A percentile compares a stretch with the other conserved stretches of the same genome.
phyloP scores from a whole-genome alignment of 2,329 filamentous ascomycete genomes.

The Fusarium temperatum region DNA sequence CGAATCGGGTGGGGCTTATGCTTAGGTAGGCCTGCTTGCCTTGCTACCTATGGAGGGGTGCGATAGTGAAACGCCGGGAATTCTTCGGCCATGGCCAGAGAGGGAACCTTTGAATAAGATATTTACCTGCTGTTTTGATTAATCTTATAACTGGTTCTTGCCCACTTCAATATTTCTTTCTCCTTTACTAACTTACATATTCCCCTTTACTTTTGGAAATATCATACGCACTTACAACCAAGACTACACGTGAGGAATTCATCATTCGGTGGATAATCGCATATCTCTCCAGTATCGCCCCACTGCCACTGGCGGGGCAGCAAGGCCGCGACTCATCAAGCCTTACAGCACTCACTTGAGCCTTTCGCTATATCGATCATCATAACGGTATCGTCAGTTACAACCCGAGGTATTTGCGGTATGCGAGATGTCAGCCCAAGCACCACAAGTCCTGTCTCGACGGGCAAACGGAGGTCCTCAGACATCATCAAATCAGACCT shows the following conservation, averaged over 20 bases:
- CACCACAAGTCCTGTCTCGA: constrained; percentile 49
- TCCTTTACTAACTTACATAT: neutral
- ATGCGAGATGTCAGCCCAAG: constrained; percentile 51
- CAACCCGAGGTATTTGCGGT: constrained; percentile 24
- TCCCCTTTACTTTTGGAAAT: neutral
- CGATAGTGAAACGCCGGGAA: constrained; percentile 43
- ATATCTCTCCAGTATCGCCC: constrained; percentile 39
- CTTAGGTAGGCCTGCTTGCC: constrained; percentile 8
- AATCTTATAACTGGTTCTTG: neutral
- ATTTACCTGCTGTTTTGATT: neutral
- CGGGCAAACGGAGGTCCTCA: constrained; percentile 47
- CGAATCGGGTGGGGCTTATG: constrained; percentile 42
- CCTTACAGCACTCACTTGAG: constrained; percentile 29
- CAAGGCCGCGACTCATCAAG: constrained; percentile 43
- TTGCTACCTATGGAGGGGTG: constrained; percentile 40
- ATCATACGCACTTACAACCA: neutral
- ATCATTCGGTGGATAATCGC: constrained; percentile 42
- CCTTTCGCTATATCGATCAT: constrained; percentile 21
- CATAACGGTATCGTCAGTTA: constrained; percentile 28
- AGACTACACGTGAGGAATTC: constrained; percentile 25
- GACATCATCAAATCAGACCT: constrained; percentile 36
- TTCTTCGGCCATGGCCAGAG: constrained; percentile 37
- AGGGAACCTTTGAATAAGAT: neutral
- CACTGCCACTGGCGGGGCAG: constrained; percentile 42
- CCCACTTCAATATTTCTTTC: neutral